A percentile compares a stretch with the other conserved stretches of the same genome.
Conservation (phyloP, 1,284 basidiomycete species). For the Phellinidium pouzarii region DNA sequence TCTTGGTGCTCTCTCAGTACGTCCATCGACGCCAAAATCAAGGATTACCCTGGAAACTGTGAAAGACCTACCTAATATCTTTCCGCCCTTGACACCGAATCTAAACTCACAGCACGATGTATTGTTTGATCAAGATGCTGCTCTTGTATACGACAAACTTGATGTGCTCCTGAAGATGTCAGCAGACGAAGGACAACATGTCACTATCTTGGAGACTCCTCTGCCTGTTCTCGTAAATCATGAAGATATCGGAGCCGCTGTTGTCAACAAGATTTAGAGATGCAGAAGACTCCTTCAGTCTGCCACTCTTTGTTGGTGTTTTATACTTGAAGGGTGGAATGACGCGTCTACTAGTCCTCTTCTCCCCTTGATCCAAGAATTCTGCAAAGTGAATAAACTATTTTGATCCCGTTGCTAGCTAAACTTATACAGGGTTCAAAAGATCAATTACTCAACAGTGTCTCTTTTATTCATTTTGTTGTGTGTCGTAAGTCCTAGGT, state of each 20-base stretch:
- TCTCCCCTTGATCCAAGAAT: conserved; percentile 45
- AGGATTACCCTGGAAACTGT: too few relatives aligned
- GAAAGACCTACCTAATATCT: too few relatives aligned
- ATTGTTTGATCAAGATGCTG: too few relatives aligned
- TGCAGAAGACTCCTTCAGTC: conserved; percentile 1
- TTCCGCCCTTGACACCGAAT: too few relatives aligned
- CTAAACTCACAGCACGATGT: too few relatives aligned
- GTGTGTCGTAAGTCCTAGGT: conserved; percentile 32
- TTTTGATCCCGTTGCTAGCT: not conserved
- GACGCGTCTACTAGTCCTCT: conserved; percentile 53
- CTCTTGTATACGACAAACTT: too few relatives aligned
- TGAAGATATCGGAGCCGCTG: not conserved
- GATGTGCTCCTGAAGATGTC: too few relatives aligned
- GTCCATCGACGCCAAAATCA: too few relatives aligned
- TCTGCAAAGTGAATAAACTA: conserved; percentile 39
- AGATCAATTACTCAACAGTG: conserved; percentile 38
- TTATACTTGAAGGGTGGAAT: conserved; percentile 52
- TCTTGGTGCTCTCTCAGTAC: too few relatives aligned
- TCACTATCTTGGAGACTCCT: not conserved
- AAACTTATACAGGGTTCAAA: conserved; percentile 25
- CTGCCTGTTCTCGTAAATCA: not conserved
- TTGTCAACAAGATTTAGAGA: not conserved
- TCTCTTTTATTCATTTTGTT: conserved; percentile 43
- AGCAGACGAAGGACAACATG: too few relatives aligned
- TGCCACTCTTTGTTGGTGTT: conserved; percentile 31